phyloP scores from a whole-genome alignment of 1,284 basidiomycete genomes.

The Schizophyllum commune region DNA sequence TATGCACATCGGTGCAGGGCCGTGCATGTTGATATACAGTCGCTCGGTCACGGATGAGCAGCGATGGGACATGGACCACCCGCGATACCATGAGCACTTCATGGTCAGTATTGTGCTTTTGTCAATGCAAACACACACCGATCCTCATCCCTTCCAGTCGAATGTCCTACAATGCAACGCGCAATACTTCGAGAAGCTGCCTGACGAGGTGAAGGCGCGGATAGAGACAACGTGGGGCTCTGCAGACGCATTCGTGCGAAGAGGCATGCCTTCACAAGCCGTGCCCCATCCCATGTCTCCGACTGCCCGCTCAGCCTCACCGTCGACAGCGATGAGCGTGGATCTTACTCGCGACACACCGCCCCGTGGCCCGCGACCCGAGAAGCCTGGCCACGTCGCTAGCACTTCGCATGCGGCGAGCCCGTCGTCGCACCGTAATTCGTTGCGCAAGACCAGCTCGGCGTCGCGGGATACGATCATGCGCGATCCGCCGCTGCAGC shows the following conservation, averaged over 20 bases:
- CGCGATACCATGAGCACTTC: background rate
- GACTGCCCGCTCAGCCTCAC: background rate
- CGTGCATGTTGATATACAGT: constrained; percentile 68
- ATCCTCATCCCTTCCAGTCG: background rate
- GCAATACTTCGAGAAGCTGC: background rate
- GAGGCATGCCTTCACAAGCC: background rate
- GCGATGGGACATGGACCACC: background rate
- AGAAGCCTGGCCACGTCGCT: background rate
- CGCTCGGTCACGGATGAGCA: constrained; percentile 36
- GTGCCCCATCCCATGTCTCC: background rate
- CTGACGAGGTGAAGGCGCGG: background rate
- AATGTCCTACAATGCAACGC: background rate
- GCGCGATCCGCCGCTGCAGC: background rate
- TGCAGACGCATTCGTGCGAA: background rate
- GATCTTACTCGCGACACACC: background rate
- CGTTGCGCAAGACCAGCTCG: background rate
- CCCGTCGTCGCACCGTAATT: background rate
- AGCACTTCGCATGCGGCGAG: background rate
- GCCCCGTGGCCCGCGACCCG: background rate
- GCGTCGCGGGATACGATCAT: background rate
- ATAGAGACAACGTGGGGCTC: background rate
- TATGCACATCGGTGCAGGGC: constrained; percentile 64
- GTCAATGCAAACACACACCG: background rate
- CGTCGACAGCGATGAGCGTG: background rate
- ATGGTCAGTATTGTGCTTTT: background rate